phyloP scores from a whole-genome alignment of 2,329 filamentous ascomycete genomes.

The Verruconis gallopava region DNA sequence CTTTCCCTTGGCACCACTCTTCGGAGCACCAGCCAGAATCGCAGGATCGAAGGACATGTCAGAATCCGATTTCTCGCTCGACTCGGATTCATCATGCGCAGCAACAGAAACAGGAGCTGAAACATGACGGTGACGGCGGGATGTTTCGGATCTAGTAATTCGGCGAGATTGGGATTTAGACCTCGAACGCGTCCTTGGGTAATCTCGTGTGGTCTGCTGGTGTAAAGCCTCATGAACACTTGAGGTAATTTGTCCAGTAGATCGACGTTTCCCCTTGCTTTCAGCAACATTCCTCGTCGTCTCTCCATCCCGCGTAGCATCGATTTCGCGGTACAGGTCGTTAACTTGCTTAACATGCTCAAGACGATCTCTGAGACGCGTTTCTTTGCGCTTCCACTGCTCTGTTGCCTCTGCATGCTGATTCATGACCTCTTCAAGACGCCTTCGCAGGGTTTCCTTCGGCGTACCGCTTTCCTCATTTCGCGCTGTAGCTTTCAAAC shows the following conservation, averaged over 20 bases:
- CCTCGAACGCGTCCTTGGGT: slow-evolving; percentile 1
- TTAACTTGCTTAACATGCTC: slow-evolving; percentile 3
- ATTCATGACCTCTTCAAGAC: slow-evolving; percentile 7
- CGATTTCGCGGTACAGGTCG: slow-evolving; percentile 4
- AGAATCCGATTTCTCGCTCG: slow-evolving; percentile 27
- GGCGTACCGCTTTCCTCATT: slow-evolving; percentile 21
- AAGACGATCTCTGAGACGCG: background rate
- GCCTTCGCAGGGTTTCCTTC: slow-evolving; percentile 4
- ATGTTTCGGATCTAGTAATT: background rate
- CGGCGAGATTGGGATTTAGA: slow-evolving; percentile 10
- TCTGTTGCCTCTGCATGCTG: slow-evolving; percentile 3
- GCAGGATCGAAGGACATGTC: slow-evolving; percentile 23
- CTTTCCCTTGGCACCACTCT: background rate
- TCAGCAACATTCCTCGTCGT: background rate
- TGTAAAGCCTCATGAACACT: slow-evolving; percentile 1
- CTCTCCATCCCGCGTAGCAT: background rate
- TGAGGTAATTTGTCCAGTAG: slow-evolving; percentile 3
- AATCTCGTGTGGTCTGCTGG: background rate
- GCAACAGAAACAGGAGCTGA: slow-evolving; percentile 8
- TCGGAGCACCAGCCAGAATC: slow-evolving; percentile 4
- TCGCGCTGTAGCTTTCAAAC: slow-evolving; percentile 21
- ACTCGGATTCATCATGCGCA: slow-evolving; percentile 13
- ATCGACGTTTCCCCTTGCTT: background rate
- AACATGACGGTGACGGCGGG: slow-evolving; percentile 5
- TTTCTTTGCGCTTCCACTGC: slow-evolving; percentile 9